Base-by-base conservation (phyloP, 805 yeast genomes). In the Ascoidea rubescens region DNA sequence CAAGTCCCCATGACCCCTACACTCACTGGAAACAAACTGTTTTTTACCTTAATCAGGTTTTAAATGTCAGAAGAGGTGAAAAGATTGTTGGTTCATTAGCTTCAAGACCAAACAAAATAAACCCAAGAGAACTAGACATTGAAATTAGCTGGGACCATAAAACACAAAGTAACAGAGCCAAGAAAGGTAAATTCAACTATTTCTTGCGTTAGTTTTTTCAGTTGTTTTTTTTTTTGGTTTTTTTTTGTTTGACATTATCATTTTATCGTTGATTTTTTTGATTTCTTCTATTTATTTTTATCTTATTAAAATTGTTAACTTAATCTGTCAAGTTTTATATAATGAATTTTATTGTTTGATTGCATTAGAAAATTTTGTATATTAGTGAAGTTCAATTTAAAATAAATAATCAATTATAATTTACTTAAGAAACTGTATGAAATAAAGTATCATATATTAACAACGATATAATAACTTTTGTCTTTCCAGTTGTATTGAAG, bases 1-100 rank as follows among this genome's bases (percentile, higher is more conserved):
- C 99, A 12, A 98, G 98, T 30, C 96, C 99, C 43, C 89, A 85
- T 69, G 82, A 89, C 49, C 79, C 81, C 59, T 89, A 90, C 74
- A 93, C 99, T 14, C 99, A 93, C 71, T 93, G 99, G 99, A 95
- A 93, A 68, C 99, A 93, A 71, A 86, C 96, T 17, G 95, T 93
- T 1, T 89, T 95, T 70, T 95, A 93, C 68, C 74, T 91, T 62
- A 80, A 77, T 59, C 86, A 87, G 61, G 95, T 87, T 32, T 68
- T 91, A 57, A 86, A 81, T 62, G 70, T 85, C 56, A 82, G 82
- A 63, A 72, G 73, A 59, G 96, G 91, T 53, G 99, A 93, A 61
- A 62, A 66, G 46, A 72, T 95, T 58, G 75, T 75, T 54, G 93
- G 98, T 48, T 70, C 71, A 33, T 70, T 93, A 54, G 78, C 84